Evolutionary conservation across 106 monocot genomes (phyloP).

Genomic region (Dioscorea zingiberensis): DNA sequence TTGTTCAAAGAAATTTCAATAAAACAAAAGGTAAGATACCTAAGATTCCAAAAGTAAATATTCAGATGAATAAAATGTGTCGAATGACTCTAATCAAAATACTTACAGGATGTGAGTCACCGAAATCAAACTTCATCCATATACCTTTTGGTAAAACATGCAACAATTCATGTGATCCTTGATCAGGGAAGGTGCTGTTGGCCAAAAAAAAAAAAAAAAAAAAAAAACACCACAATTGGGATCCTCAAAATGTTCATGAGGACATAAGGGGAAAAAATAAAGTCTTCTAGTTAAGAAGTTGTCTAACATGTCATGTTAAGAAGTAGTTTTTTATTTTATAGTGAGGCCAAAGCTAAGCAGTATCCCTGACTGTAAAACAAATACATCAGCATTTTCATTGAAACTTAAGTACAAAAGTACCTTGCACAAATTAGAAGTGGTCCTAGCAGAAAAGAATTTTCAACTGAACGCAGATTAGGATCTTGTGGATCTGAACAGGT

Average conservation of each 20-base stretch:
- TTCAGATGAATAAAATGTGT: background rate
- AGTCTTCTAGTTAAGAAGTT: no score
- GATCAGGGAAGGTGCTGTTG: slow-evolving; percentile 61
- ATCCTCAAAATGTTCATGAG: no score
- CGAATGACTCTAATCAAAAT: background rate
- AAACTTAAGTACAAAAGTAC: slow-evolving; percentile 22
- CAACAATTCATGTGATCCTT: slow-evolving; percentile 62
- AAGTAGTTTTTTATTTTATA: no score
- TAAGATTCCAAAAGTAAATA: background rate
- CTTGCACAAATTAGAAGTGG: slow-evolving; percentile 78
- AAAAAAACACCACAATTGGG: no score
- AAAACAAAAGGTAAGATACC: slow-evolving; percentile 4
- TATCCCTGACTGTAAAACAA: background rate
- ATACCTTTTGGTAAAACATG: slow-evolving; percentile 63
- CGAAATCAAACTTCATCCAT: slow-evolving; percentile 93
- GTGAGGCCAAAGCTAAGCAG: no score
- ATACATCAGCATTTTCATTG: background rate
- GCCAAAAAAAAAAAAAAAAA: background rate
- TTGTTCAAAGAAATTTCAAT: background rate
- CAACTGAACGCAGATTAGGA: slow-evolving; percentile 50
- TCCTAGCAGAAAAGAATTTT: slow-evolving; percentile 86
- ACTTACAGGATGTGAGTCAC: slow-evolving; percentile 91
- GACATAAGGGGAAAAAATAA: no score
- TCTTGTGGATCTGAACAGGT: slow-evolving; percentile 67
- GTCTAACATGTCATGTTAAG: no score